These are phyloP conservation scores for Nothophoma quercina DNA, from an alignment of 2,329 filamentous ascomycete genomes.

Conservation along the genomic window DNA sequence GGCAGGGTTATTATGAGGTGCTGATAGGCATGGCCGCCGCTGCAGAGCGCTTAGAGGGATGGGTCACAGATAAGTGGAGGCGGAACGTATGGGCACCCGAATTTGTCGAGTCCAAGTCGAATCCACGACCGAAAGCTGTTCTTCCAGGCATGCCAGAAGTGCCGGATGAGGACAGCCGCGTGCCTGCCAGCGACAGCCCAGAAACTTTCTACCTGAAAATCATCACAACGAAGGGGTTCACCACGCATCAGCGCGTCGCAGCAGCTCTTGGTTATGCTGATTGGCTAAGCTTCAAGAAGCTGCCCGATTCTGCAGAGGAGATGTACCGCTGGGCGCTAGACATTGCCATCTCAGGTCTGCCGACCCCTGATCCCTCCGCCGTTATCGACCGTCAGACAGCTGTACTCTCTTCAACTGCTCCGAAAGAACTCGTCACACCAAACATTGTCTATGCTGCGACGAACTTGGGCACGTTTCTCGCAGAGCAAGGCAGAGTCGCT, in stretches of 20 bases:
- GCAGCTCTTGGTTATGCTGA: conserved; percentile 84
- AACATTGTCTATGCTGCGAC: conserved; percentile 81
- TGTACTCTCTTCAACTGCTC: conserved; percentile 64
- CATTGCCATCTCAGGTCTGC: conserved; percentile 69
- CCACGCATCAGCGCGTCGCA: conserved; percentile 77
- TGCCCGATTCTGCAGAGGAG: conserved; percentile 70
- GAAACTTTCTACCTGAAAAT: conserved; percentile 84
- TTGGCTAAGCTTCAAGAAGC: conserved; percentile 80
- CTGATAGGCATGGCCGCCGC: conserved; percentile 79
- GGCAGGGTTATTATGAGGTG: conserved; percentile 82
- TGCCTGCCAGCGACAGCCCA: conserved; percentile 69
- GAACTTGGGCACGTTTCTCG: conserved; percentile 79
- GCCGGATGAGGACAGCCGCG: conserved; percentile 79
- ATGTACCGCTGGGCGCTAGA: conserved; percentile 80
- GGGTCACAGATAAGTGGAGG: conserved; percentile 70
- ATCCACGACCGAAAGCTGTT: conserved; percentile 78
- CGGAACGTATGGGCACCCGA: conserved; percentile 74
- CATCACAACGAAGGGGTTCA: conserved; percentile 80
- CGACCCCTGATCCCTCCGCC: conserved; percentile 49
- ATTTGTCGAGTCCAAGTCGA: conserved; percentile 81
- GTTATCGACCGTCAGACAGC: conserved; percentile 70
- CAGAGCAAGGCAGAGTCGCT: conserved; percentile 70
- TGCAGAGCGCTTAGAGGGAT: conserved; percentile 82
- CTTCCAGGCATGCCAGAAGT: conserved; percentile 69
- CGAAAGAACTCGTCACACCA: conserved; percentile 62